These are phyloP conservation scores for Sporothrix sp. DNA, from an alignment of 2,329 filamentous ascomycete genomes.

Conservation along the genomic window DNA sequence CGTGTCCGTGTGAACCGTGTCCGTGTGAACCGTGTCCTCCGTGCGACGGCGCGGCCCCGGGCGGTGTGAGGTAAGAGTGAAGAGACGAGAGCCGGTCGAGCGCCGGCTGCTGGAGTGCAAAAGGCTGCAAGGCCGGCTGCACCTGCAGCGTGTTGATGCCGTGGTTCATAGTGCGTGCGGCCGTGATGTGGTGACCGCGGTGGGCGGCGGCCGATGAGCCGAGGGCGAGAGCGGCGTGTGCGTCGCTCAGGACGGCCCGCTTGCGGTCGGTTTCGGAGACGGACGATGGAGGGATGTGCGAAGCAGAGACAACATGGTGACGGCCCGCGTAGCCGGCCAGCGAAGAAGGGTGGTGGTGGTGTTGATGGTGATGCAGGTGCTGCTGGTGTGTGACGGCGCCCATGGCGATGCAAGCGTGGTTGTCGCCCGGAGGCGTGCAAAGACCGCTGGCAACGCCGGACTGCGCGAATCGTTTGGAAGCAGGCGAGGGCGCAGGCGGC, in stretches of 20 bases:
- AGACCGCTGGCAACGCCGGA: slow-evolving; percentile 17
- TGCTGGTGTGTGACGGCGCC: slow-evolving; percentile 23
- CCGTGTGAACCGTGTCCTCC: too few species aligned
- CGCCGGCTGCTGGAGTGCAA: too few species aligned
- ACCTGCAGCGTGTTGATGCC: not conserved
- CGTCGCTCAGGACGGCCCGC: slow-evolving; percentile 17
- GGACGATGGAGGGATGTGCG: slow-evolving; percentile 7
- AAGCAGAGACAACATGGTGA: slow-evolving; percentile 8
- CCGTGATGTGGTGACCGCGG: slow-evolving; percentile 18
- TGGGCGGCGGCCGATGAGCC: not conserved
- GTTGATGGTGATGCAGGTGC: not conserved
- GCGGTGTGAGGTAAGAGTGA: too few species aligned
- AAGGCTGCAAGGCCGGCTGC: not conserved
- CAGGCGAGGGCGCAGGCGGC: not conserved
- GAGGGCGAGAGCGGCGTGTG: slow-evolving; percentile 10
- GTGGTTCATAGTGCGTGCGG: not conserved
- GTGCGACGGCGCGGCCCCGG: too few species aligned
- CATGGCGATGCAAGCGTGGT: slow-evolving; percentile 23
- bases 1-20: too few species aligned
- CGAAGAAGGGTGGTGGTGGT: slow-evolving; percentile 20
- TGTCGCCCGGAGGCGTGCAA: slow-evolving; percentile 23
- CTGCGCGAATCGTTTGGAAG: not conserved
- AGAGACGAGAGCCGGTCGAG: too few species aligned
- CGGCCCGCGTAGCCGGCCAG: slow-evolving; percentile 23
- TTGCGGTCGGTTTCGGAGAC: slow-evolving; percentile 18